Evolutionary conservation across 129 eudicot species (phyloP).

Genomic region (Tagetes patula): DNA sequence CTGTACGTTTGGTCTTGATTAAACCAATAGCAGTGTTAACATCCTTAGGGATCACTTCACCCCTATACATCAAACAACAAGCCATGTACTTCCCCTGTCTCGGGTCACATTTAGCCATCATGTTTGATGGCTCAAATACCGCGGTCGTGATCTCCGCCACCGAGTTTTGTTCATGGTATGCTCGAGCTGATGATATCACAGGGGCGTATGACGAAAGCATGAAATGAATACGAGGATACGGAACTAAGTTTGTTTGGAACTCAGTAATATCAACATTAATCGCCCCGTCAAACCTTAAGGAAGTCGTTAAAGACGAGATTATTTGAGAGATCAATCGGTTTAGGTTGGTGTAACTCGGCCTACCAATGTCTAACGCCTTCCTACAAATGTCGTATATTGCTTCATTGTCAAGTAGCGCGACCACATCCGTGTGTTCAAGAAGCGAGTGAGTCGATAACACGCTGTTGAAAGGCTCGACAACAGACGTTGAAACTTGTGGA

Average conservation of each 20-base stretch:
- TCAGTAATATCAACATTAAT: conserved; percentile 71
- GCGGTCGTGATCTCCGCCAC: conserved; percentile 71
- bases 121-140: conserved; percentile 72
- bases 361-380: conserved; percentile 53
- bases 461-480: conserved; percentile 68
- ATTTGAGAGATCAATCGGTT: conserved; percentile 68
- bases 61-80: conserved; percentile 75
- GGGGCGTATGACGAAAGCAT: conserved; percentile 82
- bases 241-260: conserved; percentile 76
- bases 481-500: conserved; percentile 79
- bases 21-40: conserved; percentile 63
- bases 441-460: conserved; percentile 65
- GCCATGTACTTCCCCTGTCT: conserved; percentile 82
- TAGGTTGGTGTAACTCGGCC: conserved; percentile 68
- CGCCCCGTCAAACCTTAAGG: conserved; percentile 77
- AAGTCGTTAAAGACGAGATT: conserved; percentile 65
- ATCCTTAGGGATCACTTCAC: conserved; percentile 77
- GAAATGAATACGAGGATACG: conserved; percentile 77
- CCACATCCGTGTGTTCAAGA: conserved; percentile 67
- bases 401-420: conserved; percentile 61
- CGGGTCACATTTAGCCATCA: conserved; percentile 87
- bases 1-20: conserved; percentile 61
- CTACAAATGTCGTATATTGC: conserved; percentile 65
- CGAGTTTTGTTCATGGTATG: conserved; percentile 68
- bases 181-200: conserved; percentile 65